phyloP scores from a whole-genome alignment of 2,329 filamentous ascomycete genomes.

The Neonectria ditissima region DNA sequence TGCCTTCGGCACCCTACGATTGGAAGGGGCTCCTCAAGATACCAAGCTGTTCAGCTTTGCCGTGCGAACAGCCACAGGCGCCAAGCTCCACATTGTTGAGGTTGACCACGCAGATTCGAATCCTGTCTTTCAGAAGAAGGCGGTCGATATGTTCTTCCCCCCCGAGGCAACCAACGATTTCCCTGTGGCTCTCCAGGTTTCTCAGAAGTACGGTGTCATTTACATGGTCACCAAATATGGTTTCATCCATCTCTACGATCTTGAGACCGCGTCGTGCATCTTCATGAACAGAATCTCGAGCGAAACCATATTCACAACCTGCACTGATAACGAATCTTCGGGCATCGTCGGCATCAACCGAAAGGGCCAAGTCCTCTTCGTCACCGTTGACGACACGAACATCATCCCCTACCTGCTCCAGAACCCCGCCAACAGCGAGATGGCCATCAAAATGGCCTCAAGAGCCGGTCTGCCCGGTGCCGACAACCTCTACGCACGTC shows the following conservation, averaged over 20 bases:
- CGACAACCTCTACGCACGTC: constrained; percentile 90
- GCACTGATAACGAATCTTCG: constrained; percentile 82
- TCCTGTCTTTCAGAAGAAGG: constrained; percentile 92
- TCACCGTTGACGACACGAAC: constrained; percentile 90
- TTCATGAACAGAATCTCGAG: constrained; percentile 99
- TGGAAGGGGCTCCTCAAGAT: constrained; percentile 89
- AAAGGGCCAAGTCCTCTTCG: constrained; percentile 95
- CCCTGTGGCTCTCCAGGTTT: constrained; percentile 97
- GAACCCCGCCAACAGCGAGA: constrained; percentile 92
- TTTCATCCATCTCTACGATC: constrained; percentile 98
- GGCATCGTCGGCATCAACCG: constrained; percentile 97
- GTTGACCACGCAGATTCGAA: constrained; percentile 94
- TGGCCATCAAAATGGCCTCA: constrained; percentile 96
- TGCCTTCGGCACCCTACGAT: constrained; percentile 87
- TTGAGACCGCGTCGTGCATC: constrained; percentile 94
- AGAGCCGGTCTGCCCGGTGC: constrained; percentile 93
- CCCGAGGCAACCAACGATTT: constrained; percentile 96
- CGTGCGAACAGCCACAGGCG: constrained; percentile 87
- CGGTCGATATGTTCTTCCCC: constrained; percentile 97
- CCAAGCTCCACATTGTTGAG: constrained; percentile 97
- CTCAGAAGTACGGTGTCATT: constrained; percentile 94
- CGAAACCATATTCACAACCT: constrained; percentile 98
- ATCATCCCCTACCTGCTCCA: constrained; percentile 96
- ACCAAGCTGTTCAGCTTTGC: constrained; percentile 98
- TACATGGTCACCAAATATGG: constrained; percentile 99